These are phyloP conservation scores for Dalbergia cultrata DNA, from an alignment of 306 rosid species.

Conservation along the genomic window DNA sequence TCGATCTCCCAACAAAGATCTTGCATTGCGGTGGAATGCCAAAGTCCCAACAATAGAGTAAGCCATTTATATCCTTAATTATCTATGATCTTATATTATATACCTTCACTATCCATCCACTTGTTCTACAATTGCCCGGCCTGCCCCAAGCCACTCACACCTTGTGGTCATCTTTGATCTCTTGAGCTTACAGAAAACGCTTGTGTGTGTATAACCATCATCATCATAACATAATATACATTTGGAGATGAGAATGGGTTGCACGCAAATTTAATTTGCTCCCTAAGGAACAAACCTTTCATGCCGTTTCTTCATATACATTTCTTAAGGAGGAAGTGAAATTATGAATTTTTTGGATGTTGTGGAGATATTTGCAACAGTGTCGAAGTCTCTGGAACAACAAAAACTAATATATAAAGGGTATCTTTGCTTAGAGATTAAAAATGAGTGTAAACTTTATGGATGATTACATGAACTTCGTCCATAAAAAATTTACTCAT, in stretches of 20 bases:
- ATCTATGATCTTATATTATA: background rate
- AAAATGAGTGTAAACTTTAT: too few species aligned
- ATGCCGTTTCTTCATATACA: background rate
- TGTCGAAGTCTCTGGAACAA: background rate
- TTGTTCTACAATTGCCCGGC: background rate
- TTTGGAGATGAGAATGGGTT: background rate
- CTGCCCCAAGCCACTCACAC: background rate
- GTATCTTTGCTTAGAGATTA: too few species aligned
- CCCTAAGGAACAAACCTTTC: constrained; percentile 32
- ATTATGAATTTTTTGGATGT: constrained; percentile 7
- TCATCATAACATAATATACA: too few species aligned
- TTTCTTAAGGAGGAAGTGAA: constrained; percentile 37
- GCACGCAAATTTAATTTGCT: constrained; percentile 10
- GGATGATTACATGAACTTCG: too few species aligned
- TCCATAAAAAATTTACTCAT: too few species aligned
- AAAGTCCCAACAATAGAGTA: background rate
- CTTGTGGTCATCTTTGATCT: too few species aligned
- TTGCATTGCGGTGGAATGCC: background rate
- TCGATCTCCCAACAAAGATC: background rate
- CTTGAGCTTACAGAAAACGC: too few species aligned
- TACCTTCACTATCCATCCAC: background rate
- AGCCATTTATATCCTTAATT: background rate
- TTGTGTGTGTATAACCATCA: too few species aligned
- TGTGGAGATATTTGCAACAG: background rate
- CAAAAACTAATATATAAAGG: too few species aligned